These are phyloP conservation scores for Dictyostelium intermedium DNA, from an alignment of 78 protist genomes.

Conservation along the genomic window DNA sequence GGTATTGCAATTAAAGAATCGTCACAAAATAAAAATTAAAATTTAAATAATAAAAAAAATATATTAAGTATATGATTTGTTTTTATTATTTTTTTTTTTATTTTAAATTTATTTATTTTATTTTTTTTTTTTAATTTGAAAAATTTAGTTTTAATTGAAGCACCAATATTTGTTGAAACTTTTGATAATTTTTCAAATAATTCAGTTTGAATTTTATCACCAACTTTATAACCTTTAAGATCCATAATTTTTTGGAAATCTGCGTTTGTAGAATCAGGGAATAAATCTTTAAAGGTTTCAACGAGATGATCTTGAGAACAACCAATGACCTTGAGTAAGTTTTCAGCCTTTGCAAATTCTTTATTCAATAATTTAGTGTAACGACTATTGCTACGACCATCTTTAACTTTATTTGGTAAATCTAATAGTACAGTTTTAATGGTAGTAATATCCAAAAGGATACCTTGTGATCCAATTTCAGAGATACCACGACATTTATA, in stretches of 20 bases:
- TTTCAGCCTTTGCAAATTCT: constrained; percentile 68
- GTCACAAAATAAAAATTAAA: neutral
- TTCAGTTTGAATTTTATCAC: constrained; percentile 59
- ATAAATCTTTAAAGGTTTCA: constrained; percentile 48
- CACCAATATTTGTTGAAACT: constrained; percentile 18
- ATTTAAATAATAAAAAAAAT: neutral
- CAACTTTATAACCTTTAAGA: constrained; percentile 59
- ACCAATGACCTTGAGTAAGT: constrained; percentile 65
- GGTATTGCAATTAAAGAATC: constrained; percentile 20
- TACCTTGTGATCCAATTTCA: constrained; percentile 72
- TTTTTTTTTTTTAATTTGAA: constrained; percentile 4
- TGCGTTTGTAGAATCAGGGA: constrained; percentile 19
- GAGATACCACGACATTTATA: constrained; percentile 66
- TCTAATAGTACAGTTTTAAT: constrained; percentile 14
- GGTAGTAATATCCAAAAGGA: constrained; percentile 58
- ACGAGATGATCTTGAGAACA: constrained; percentile 14
- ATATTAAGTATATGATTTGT: no score
- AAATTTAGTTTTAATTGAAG: constrained; percentile 21
- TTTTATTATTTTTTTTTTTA: neutral
- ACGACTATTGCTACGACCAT: constrained; percentile 21
- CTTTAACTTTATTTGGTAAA: constrained; percentile 19
- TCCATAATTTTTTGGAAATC: constrained; percentile 81
- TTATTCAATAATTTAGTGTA: constrained; percentile 56
- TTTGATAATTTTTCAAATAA: constrained; percentile 53
- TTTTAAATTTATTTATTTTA: neutral